phyloP scores from a whole-genome alignment of 371 early-diverging fungal genomes.

The Actinomortierella wolfii region DNA sequence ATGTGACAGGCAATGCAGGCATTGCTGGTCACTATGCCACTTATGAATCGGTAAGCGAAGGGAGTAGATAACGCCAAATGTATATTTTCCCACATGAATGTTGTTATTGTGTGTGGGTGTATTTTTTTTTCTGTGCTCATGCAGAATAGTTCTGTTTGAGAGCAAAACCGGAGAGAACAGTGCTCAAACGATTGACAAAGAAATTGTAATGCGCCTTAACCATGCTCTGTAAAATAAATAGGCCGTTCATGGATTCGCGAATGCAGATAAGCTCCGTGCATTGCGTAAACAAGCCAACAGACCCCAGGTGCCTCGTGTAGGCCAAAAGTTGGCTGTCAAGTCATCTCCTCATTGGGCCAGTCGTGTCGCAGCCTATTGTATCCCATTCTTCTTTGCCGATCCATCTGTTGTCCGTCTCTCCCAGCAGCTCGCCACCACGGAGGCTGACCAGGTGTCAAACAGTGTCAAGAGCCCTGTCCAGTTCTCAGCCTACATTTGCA shows the following conservation, averaged over 20 bases:
- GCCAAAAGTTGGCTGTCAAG: conserved; percentile 50
- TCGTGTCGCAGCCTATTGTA: conserved; percentile 56
- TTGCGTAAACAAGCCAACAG: conserved; percentile 58
- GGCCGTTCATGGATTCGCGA: conserved; percentile 62
- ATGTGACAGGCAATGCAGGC: conserved; percentile 55
- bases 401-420: conserved; percentile 63
- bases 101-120: no score
- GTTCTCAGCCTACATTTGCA: conserved; percentile 62
- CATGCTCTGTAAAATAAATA: no score
- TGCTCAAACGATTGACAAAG: no score
- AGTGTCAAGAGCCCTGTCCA: conserved; percentile 54
- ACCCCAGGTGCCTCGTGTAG: conserved; percentile 51
- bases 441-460: conserved; percentile 21
- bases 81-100: no score
- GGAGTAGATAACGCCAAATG: not conserved
- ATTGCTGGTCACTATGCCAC: conserved; percentile 61
- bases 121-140: no score
- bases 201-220: no score
- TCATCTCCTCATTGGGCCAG: conserved; percentile 50
- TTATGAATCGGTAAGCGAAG: conserved; percentile 61
- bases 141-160: no score
- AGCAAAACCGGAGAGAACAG: no score
- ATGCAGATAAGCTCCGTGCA: conserved; percentile 54
- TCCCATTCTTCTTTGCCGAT: conserved; percentile 66
- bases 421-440: conserved; percentile 51